phyloP scores from a whole-genome alignment of 192 early-diverging fungal genomes.

The Mortierella hygrophila region DNA sequence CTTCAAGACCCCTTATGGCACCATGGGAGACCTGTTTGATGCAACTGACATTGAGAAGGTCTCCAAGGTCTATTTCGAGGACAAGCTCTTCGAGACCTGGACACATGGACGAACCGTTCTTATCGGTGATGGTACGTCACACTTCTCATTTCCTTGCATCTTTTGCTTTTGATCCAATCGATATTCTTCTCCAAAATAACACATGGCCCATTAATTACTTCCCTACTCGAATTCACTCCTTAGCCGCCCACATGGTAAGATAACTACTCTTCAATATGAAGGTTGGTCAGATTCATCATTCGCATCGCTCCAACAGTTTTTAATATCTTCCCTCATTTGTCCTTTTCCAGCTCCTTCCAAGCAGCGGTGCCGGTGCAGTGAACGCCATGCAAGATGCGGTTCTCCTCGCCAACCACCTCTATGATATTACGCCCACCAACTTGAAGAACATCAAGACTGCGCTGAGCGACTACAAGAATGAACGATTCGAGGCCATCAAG shows the following conservation, averaged over 20 bases:
- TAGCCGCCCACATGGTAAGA: constrained; percentile 27
- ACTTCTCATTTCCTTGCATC: not conserved
- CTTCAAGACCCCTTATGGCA: not conserved
- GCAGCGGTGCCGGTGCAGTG: no score
- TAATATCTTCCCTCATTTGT: no score
- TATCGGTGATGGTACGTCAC: constrained; percentile 24
- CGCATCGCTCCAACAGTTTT: no score
- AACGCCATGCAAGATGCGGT: no score
- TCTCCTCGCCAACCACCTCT: not conserved
- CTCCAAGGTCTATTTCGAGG: no score
- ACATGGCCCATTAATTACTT: not conserved
- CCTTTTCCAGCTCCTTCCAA: no score
- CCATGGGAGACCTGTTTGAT: constrained; percentile 17
- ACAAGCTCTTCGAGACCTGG: constrained; percentile 27
- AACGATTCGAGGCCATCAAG: not conserved
- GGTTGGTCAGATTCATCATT: no score
- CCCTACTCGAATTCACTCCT: not conserved
- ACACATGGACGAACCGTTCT: constrained; percentile 27
- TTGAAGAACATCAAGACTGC: not conserved
- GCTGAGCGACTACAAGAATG: not conserved
- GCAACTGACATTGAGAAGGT: no score
- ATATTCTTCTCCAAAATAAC: not conserved
- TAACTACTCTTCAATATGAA: no score
- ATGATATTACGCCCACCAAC: not conserved
- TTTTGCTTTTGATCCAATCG: not conserved